Percentiles rank a stretch among this genome's conserved stretches.
Conservation (phyloP, 2,329 filamentous ascomycete species). For the Claviceps paspali region DNA sequence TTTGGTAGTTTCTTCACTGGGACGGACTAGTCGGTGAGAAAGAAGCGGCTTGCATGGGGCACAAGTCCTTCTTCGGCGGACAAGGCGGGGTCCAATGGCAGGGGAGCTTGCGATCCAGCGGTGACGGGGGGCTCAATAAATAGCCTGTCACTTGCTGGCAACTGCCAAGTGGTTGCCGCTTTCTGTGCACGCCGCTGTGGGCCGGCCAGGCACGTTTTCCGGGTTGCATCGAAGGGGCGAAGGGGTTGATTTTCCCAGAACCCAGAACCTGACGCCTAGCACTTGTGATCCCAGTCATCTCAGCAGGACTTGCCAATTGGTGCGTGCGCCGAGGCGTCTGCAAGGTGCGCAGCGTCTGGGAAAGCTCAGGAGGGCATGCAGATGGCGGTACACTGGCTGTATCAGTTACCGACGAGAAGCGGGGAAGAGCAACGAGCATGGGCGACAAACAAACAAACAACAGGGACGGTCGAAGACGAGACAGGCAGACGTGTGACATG, state of each 20-base stretch:
- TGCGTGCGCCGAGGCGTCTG: background rate
- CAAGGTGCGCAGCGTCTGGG: background rate
- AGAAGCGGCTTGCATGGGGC: slow-evolving; percentile 4
- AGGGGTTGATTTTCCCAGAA: too few relatives aligned
- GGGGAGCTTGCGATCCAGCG: slow-evolving; percentile 7
- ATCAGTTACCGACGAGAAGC: too few relatives aligned
- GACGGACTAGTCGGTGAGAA: slow-evolving; percentile 5
- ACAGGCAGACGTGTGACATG: too few relatives aligned
- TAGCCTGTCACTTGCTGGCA: background rate
- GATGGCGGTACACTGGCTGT: too few relatives aligned
- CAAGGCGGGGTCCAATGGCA: slow-evolving; percentile 9
- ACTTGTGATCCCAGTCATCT: too few relatives aligned
- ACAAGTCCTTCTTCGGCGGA: background rate
- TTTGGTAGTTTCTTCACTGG: background rate
- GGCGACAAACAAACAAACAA: too few relatives aligned
- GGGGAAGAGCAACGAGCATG: too few relatives aligned
- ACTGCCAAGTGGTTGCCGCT: too few relatives aligned
- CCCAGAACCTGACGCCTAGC: too few relatives aligned
- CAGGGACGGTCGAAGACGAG: too few relatives aligned
- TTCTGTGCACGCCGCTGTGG: slow-evolving; percentile 3
- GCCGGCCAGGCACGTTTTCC: slow-evolving; percentile 5
- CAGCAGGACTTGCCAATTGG: background rate
- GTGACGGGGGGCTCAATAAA: slow-evolving; percentile 10
- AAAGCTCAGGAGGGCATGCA: too few relatives aligned
- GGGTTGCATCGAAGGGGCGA: background rate